Percentiles rank a stretch among this genome's conserved stretches.
Evolutionary conservation across 2,329 filamentous ascomycete species (phyloP).

Genomic region (Geosmithia morbida): DNA sequence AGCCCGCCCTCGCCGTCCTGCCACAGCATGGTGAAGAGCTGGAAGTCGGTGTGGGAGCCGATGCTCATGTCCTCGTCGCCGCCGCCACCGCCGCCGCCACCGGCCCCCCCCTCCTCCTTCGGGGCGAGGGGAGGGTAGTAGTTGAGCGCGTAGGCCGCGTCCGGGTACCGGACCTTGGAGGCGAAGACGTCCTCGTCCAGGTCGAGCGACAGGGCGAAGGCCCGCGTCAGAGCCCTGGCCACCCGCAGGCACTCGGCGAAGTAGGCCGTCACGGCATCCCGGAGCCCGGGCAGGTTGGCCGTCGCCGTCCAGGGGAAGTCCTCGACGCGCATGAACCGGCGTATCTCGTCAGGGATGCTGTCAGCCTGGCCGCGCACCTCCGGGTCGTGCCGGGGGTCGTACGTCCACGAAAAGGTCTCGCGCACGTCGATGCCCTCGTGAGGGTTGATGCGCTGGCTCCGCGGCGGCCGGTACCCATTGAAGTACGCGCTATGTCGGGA

Average conservation of each 20-base stretch:
- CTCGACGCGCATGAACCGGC: conserved; percentile 26
- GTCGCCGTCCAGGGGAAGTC: conserved; percentile 39
- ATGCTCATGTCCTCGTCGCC: conserved; percentile 17
- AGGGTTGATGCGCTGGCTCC: conserved; percentile 30
- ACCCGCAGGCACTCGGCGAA: conserved; percentile 32
- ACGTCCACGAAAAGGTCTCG: conserved; percentile 36
- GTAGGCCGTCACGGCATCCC: conserved; percentile 27
- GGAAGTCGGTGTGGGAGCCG: conserved; percentile 38
- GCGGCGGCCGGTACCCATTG: conserved; percentile 30
- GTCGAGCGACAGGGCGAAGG: conserved; percentile 39
- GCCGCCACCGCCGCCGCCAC: conserved; percentile 1
- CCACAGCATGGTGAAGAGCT: conserved; percentile 32
- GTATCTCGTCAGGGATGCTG: conserved; percentile 26
- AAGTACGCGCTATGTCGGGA: conserved; percentile 22
- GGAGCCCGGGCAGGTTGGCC: conserved; percentile 30
- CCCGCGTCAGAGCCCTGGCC: conserved; percentile 31
- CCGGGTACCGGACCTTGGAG: conserved; percentile 34
- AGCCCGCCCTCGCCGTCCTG: conserved; percentile 27
- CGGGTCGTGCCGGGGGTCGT: conserved; percentile 37
- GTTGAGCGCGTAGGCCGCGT: conserved; percentile 24
- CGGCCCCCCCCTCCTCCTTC: neutral
- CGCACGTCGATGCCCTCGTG: conserved; percentile 33
- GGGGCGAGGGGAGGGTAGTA: conserved; percentile 17
- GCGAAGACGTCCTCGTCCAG: conserved; percentile 42
- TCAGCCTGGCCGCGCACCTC: conserved; percentile 19